A percentile compares a stretch with the other conserved stretches of the same genome.
phyloP scores from a whole-genome alignment of 257 asterid genomes.

The Apocynum venetum region DNA sequence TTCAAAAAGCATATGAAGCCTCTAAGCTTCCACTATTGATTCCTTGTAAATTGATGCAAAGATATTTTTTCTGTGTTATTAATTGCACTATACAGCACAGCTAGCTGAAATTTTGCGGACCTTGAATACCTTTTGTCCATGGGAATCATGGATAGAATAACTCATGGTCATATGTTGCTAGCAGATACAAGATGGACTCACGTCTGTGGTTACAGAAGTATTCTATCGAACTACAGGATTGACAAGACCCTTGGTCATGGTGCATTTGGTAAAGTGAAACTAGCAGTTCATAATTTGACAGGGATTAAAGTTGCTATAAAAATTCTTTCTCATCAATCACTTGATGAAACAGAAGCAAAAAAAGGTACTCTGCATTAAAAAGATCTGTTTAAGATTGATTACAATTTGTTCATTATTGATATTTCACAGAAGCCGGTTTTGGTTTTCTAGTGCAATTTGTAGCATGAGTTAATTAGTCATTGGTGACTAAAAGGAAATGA shows the following conservation, averaged over 20 bases:
- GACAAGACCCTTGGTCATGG: constrained; percentile 58
- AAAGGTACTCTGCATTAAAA: constrained; percentile 12
- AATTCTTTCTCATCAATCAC: constrained; percentile 45
- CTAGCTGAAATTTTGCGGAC: neutral
- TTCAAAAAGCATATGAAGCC: neutral
- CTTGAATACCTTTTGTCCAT: neutral
- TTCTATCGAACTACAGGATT: constrained; percentile 37
- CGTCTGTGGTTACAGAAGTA: constrained; percentile 5
- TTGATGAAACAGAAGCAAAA: constrained; percentile 24
- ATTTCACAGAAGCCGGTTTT: neutral
- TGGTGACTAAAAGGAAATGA: neutral
- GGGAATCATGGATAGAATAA: neutral
- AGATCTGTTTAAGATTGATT: neutral
- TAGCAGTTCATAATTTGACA: constrained; percentile 50
- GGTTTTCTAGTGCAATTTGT: neutral
- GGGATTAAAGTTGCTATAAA: constrained; percentile 61
- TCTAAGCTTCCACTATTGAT: neutral
- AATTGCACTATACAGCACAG: neutral
- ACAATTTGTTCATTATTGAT: neutral
- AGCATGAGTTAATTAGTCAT: neutral
- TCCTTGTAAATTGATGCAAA: neutral
- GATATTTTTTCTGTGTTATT: neutral
- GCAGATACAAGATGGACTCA: constrained; percentile 16
- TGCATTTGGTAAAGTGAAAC: constrained; percentile 56
- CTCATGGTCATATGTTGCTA: neutral